Evolutionary conservation across 768 basidiomycete species (phyloP), one percentile per base, ranked within the genome.

Genomic region (Auricularia auricula-judae): DNA sequence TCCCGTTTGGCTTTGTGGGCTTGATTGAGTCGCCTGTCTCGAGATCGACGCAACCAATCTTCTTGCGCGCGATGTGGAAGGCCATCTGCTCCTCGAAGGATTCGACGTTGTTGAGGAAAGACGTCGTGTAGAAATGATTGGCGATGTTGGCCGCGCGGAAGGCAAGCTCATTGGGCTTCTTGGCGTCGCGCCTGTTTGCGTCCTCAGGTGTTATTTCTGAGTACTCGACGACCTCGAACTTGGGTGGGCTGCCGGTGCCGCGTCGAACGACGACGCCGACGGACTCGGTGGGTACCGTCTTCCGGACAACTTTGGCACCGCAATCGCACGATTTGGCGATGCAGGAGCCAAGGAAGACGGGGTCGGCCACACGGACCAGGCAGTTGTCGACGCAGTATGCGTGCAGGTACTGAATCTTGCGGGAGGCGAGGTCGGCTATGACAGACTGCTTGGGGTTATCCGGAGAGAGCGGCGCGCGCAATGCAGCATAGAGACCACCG

Each of bases 361-460:
- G 97, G 74, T 99, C 97, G 60, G 95, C 97, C 63, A 99, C 92
- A 66, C 88, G 86, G 67, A 98, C 97, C 65, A 99, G 89, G 76
- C 97, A 98, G 80, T 99, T 99, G 80, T 99, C 97, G 70, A 99
- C 97, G 71, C 96, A 87, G 79, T 97, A 98, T 2, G 87, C 90
- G 76, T 99, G 96, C 61, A 99, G 82, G 76, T 96, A 97, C 65
- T 86, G 82, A 67, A 98, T 78, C 51, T 85, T 84, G 68, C 93
- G 91, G 51, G 77, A 73, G 33, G 79, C 77, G 67, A 98, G 82
- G 74, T 98, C 93, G 47, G 88, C 81, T 51, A 99, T 86, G 60
- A 98, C 93, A 23, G 89, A 89, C 63, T 76, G 81, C 21, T 83
- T 79, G 68, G 81, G 81, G 73, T 84, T 75, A 39, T 81, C 72